A percentile compares a stretch with the other conserved stretches of the same genome.
phyloP scores from a whole-genome alignment of 2,329 filamentous ascomycete species.

The Diaporthe sp. region DNA sequence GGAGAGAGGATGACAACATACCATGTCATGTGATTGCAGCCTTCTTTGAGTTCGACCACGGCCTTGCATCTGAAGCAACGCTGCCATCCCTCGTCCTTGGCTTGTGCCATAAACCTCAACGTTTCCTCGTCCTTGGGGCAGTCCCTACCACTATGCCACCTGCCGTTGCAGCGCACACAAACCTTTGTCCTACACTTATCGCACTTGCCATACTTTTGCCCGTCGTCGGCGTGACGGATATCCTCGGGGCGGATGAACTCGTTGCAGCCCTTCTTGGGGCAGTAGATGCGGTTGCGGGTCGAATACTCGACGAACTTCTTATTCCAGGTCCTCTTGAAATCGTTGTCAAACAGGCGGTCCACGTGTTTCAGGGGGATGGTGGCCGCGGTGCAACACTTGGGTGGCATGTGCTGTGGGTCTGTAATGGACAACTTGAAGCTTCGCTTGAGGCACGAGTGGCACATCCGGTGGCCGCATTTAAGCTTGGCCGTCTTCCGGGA shows the following conservation, averaged over 20 bases:
- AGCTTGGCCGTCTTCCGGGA: constrained; percentile 74
- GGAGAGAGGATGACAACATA: constrained; percentile 51
- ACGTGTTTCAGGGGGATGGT: constrained; percentile 82
- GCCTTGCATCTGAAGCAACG: constrained; percentile 79
- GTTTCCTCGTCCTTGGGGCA: constrained; percentile 80
- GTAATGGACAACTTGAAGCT: constrained; percentile 80
- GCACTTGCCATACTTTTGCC: constrained; percentile 76
- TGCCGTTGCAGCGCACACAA: constrained; percentile 78
- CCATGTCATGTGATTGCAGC: constrained; percentile 92
- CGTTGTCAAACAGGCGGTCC: constrained; percentile 76
- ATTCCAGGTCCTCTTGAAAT: constrained; percentile 85
- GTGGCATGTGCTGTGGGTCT: constrained; percentile 86
- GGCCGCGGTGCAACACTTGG: constrained; percentile 79
- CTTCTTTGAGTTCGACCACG: constrained; percentile 83
- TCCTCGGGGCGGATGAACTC: constrained; percentile 82
- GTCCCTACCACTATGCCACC: constrained; percentile 75
- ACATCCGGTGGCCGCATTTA: constrained; percentile 85
- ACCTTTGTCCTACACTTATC: constrained; percentile 78
- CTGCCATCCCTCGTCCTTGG: constrained; percentile 77
- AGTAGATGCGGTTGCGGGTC: constrained; percentile 80
- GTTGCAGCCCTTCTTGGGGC: constrained; percentile 77
- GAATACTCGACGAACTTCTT: constrained; percentile 82
- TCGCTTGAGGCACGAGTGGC: constrained; percentile 78
- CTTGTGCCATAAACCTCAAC: constrained; percentile 70
- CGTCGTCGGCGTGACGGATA: constrained; percentile 67